A percentile compares a stretch with the other conserved stretches of the same genome.
Evolutionary conservation across 352 stramenopile genomes (phyloP).

Genomic region (Pythium oligandrum): DNA sequence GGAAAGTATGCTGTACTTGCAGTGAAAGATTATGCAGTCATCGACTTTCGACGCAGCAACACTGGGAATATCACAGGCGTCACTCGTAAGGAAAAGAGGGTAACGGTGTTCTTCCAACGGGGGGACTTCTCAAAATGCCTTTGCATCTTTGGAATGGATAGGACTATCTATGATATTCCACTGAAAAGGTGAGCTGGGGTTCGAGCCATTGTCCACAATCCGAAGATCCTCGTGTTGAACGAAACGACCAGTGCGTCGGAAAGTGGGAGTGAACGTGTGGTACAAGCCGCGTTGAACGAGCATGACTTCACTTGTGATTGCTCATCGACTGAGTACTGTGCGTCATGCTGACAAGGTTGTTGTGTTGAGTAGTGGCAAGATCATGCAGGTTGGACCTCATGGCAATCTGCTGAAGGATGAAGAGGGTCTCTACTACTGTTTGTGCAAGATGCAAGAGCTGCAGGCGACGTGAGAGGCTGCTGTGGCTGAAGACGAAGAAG

Average conservation of each 20-base stretch:
- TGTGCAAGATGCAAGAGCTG: slow-evolving; percentile 55
- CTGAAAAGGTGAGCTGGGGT: too few relatives aligned
- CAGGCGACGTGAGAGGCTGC: slow-evolving; percentile 2
- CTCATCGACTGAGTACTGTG: slow-evolving; percentile 49
- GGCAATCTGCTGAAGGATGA: slow-evolving; percentile 41
- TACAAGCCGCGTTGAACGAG: slow-evolving; percentile 39
- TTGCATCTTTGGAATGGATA: too few relatives aligned
- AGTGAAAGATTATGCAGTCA: not conserved
- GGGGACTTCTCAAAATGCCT: too few relatives aligned
- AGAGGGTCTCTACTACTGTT: slow-evolving; percentile 67
- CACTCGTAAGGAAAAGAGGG: too few relatives aligned
- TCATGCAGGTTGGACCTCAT: slow-evolving; percentile 36
- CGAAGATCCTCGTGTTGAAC: slow-evolving; percentile 38
- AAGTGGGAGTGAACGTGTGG: slow-evolving; percentile 40
- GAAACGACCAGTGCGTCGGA: slow-evolving; percentile 40
- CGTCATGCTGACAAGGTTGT: slow-evolving; percentile 44
- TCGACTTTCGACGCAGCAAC: too few relatives aligned
- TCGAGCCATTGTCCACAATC: slow-evolving; percentile 32
- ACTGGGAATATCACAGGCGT: too few relatives aligned
- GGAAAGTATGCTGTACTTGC: slow-evolving; percentile 3
- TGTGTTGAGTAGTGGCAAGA: slow-evolving; percentile 21
- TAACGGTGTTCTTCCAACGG: too few relatives aligned
- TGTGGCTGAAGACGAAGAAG: slow-evolving; percentile 49
- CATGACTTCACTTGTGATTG: slow-evolving; percentile 65
- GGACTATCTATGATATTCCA: too few relatives aligned